Conservation (phyloP, 805 yeast species). For the Nakazawaea wyomingensis region DNA sequence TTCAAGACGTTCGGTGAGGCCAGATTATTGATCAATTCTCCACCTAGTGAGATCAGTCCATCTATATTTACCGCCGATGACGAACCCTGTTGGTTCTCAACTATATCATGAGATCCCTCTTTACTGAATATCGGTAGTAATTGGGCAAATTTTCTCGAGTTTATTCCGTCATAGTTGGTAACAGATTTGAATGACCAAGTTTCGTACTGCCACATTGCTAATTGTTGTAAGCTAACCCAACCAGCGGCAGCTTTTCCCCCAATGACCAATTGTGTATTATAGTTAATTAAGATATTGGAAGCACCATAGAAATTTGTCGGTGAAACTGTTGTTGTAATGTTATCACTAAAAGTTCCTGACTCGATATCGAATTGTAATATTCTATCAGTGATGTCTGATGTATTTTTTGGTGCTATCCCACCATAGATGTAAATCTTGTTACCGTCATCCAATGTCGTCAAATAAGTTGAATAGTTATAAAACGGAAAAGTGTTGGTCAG, state of each 20-base stretch:
- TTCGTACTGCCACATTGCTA: slow-evolving; percentile 66
- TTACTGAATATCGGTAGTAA: slow-evolving; percentile 47
- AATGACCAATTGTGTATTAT: slow-evolving; percentile 45
- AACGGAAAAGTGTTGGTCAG: slow-evolving; percentile 16
- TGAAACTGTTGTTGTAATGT: slow-evolving; percentile 40
- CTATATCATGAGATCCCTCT: slow-evolving; percentile 23
- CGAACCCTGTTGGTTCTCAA: slow-evolving; percentile 10
- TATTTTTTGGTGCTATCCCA: slow-evolving; percentile 31
- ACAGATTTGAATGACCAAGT: slow-evolving; percentile 59
- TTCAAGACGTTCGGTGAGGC: slow-evolving; percentile 40
- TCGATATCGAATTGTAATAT: slow-evolving; percentile 39
- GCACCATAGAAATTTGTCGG: slow-evolving; percentile 57
- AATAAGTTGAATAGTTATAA: slow-evolving; percentile 31
- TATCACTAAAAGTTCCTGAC: slow-evolving; percentile 27
- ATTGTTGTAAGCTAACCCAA: slow-evolving; percentile 69
- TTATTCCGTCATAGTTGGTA: slow-evolving; percentile 31
- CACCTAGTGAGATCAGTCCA: slow-evolving; percentile 57
- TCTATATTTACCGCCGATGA: slow-evolving; percentile 30
- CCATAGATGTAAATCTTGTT: slow-evolving; percentile 49
- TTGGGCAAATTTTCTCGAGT: slow-evolving; percentile 49
- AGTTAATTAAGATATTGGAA: slow-evolving; percentile 34
- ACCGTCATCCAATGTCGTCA: slow-evolving; percentile 34
- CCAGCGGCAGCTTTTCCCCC: slow-evolving; percentile 64
- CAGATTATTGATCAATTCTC: slow-evolving; percentile 34
- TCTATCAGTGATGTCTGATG: slow-evolving; percentile 22